Base-by-base conservation (phyloP, 116 monocot genomes). In the Dioscorea cayenensis region DNA sequence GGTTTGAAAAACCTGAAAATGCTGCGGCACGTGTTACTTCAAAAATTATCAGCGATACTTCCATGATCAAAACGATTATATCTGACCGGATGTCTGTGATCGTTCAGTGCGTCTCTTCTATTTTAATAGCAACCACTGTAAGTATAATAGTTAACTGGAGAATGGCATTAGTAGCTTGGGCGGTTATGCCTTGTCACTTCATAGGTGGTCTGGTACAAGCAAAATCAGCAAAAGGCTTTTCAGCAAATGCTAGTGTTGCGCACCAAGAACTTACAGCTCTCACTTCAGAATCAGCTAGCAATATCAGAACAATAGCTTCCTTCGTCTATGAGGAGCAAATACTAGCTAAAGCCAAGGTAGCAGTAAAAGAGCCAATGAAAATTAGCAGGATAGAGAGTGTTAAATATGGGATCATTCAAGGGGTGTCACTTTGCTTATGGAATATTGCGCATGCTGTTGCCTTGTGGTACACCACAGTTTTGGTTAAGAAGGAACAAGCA, bases 141-240 rank as follows among this genome's bases (percentile, higher is more conserved):
- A 74, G 77, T 28, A 77, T 82, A 70, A 51, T 60, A 12, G 70
- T 82, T 14, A 71, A 71, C 48, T 78, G 78, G 78, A 71, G 83
- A 68, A 83, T 83, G 78, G 72, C 58, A 28, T 72, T 83, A 20
- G 78, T 83, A 43, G 75, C 83, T 61, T 83, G 72, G 83, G 83
- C 78, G 12, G 72, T 78, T 19, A 78, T 83, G 72, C 83, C 83
- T 18, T 82, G 82, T 37, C 82, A 82, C 49, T 78, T 82, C 65
- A 78, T 82, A 17, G 75, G 78, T 21, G 82, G 82, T 58, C 75
- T 78, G 48, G 78, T 78, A 58, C 78, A 78, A 64, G 75, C 83
- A 35, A 73, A 77, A 73, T 72, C 84, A 61, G 83, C 79, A 16
- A 63, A 68, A 76, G 71, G 75, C 8, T 83, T 83, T 49, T 68